Conservation (phyloP, 202 grass and related monocot genomes). For the Tripidium arundinaceum region DNA sequence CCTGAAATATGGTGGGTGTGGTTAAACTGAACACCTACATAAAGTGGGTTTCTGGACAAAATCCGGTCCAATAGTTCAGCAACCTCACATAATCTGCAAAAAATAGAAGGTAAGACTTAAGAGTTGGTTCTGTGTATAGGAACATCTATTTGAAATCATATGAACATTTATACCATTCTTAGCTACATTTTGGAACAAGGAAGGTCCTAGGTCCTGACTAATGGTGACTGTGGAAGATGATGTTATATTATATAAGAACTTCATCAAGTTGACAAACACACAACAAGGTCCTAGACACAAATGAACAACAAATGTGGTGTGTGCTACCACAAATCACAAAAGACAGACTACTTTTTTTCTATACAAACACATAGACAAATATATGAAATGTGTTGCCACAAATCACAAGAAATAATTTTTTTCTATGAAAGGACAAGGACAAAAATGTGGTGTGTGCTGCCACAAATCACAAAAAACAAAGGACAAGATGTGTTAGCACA, state of each 20-base stretch:
- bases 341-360: too few relatives aligned
- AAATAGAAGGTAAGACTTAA: conserved; percentile 16
- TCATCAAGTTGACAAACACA: background rate
- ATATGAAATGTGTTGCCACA: too few relatives aligned
- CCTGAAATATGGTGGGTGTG: background rate
- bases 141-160: conserved; percentile 22
- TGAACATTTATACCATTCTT: background rate
- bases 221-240: background rate
- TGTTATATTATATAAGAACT: conserved; percentile 12
- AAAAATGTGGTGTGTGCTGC: too few relatives aligned
- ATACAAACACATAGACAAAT: too few relatives aligned
- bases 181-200: background rate
- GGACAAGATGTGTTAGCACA: too few relatives aligned
- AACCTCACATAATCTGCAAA: conserved; percentile 88
- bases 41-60: conserved; percentile 30
- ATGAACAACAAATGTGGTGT: too few relatives aligned
- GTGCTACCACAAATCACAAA: too few relatives aligned
- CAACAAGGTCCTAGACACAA: background rate
- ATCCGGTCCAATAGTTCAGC: conserved; percentile 88
- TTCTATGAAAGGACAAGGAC: too few relatives aligned
- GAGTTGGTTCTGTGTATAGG: conserved; percentile 18
- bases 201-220: background rate
- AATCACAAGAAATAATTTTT: too few relatives aligned
- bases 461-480: too few relatives aligned
- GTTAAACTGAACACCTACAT: background rate